Conservation (phyloP, 371 early-diverging fungal genomes). For the Haplosporangium sp. region DNA sequence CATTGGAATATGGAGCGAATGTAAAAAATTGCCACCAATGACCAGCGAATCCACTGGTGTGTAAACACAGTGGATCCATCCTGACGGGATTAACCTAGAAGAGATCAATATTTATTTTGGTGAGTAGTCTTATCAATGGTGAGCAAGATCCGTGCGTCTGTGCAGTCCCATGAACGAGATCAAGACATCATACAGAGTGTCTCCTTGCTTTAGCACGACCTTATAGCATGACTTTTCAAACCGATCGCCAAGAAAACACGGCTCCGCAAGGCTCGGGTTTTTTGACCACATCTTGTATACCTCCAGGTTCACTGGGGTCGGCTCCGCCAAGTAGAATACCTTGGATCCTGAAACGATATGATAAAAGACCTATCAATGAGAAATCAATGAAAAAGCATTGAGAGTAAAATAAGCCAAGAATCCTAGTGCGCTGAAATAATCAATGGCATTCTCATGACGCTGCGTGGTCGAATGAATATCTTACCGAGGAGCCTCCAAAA, state of each 20-base stretch:
- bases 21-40: conserved; percentile 94
- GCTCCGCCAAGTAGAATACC: conserved; percentile 88
- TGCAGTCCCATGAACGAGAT: background rate
- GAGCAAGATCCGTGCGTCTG: too few relatives aligned
- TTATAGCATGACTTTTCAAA: conserved; percentile 73
- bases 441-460: too few relatives aligned
- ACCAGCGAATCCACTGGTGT: conserved; percentile 89
- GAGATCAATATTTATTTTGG: too few relatives aligned
- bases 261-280: conserved; percentile 82
- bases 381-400: background rate
- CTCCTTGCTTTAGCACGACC: conserved; percentile 77
- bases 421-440: background rate
- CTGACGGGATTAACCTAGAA: conserved; percentile 88
- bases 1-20: conserved; percentile 74
- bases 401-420: background rate
- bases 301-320: conserved; percentile 82
- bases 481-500: conserved; percentile 90
- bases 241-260: conserved; percentile 79
- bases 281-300: conserved; percentile 90
- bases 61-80: conserved; percentile 96
- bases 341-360: conserved; percentile 88
- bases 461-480: too few relatives aligned
- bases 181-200: conserved; percentile 67
- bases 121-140: too few relatives aligned
- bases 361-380: conserved; percentile 70